Evolutionary conservation across 768 basidiomycete species (phyloP).

Genomic region (Amanita rimosa): DNA sequence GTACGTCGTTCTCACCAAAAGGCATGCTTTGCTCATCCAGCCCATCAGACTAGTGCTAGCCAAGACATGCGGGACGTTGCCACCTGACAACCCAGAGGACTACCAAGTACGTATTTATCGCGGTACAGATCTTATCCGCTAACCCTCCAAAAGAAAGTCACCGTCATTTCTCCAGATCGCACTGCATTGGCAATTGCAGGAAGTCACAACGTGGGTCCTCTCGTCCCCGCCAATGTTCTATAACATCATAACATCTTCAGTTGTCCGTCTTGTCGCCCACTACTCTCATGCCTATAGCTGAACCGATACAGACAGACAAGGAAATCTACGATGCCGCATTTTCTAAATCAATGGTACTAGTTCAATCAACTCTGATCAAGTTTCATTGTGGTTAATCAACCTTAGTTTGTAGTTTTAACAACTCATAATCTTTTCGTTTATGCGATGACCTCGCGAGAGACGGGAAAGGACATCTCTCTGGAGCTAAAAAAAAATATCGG

Average conservation of each 20-base stretch:
- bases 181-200: slow-evolving; percentile 63
- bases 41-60: slow-evolving; percentile 38
- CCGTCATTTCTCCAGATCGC: slow-evolving; percentile 64
- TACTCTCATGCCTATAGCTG: slow-evolving; percentile 35
- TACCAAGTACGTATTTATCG: slow-evolving; percentile 57
- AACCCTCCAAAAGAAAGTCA: slow-evolving; percentile 63
- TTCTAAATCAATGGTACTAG: slow-evolving; percentile 47
- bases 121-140: slow-evolving; percentile 2
- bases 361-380: slow-evolving; percentile 3
- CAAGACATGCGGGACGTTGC: slow-evolving; percentile 50
- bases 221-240: slow-evolving; percentile 8
- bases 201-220: slow-evolving; percentile 45
- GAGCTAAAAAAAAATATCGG: background rate
- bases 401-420: slow-evolving; percentile 55
- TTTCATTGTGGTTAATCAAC: background rate
- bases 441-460: slow-evolving; percentile 19
- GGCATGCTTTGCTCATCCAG: background rate
- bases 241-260: slow-evolving; percentile 18
- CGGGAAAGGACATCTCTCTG: slow-evolving; percentile 26
- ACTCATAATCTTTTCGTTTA: slow-evolving; percentile 58
- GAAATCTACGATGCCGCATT: slow-evolving; percentile 88
- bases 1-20: slow-evolving; percentile 25
- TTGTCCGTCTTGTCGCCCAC: slow-evolving; percentile 61
- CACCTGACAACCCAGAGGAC: slow-evolving; percentile 51
- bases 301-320: slow-evolving; percentile 46